These are phyloP conservation scores for Sporothrix mexicana DNA, from an alignment of 2,329 filamentous ascomycete genomes.

Conservation along the genomic window DNA sequence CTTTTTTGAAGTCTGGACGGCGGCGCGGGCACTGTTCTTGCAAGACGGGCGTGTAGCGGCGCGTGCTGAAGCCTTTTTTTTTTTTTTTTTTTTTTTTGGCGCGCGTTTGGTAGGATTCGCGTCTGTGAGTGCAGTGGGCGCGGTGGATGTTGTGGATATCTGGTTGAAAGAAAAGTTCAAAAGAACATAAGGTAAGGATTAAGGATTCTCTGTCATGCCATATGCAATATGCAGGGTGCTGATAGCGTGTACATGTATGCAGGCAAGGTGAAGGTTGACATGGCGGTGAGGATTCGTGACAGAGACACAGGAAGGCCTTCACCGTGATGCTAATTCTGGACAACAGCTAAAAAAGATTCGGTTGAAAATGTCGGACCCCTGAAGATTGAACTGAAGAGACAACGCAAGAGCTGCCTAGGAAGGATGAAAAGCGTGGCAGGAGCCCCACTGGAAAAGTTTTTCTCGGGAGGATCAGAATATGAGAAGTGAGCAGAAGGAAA, in stretches of 20 bases:
- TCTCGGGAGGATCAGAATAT: slow-evolving; percentile 22
- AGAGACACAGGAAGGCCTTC: not conserved
- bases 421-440: slow-evolving; percentile 20
- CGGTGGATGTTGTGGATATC: not conserved
- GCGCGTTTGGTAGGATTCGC: not conserved
- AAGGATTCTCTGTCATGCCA: too few relatives aligned
- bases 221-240: slow-evolving; percentile 16
- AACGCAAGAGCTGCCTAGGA: slow-evolving; percentile 14
- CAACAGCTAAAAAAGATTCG: not conserved
- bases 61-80: not conserved
- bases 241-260: not conserved
- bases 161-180: not conserved
- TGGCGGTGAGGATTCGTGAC: slow-evolving; percentile 12
- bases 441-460: slow-evolving; percentile 26
- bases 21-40: not conserved
- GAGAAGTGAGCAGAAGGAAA: not conserved
- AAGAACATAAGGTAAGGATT: not conserved
- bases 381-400: not conserved
- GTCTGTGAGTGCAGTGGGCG: slow-evolving; percentile 4
- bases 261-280: slow-evolving; percentile 13
- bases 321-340: not conserved
- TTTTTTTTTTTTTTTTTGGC: not conserved
- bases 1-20: too few relatives aligned
- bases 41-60: not conserved
- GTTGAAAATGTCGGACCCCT: not conserved